Percentiles rank a stretch among this genome's conserved stretches.
Conservation (phyloP, 2,329 filamentous ascomycete genomes). For the Fusarium annulatum region DNA sequence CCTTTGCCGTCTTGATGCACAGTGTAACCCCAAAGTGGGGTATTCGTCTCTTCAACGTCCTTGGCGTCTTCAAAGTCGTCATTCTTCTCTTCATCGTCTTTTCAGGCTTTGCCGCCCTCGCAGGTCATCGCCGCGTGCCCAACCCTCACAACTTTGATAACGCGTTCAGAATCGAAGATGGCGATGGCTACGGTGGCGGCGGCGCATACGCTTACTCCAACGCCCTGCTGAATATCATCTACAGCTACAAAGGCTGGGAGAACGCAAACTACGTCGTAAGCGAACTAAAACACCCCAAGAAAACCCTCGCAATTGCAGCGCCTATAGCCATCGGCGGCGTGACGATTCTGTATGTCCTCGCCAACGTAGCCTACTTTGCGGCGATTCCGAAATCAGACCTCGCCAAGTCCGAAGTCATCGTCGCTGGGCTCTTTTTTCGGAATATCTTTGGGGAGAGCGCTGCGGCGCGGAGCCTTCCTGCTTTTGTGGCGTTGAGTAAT, state of each 20-base stretch:
- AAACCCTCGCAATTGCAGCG: conserved; percentile 65
- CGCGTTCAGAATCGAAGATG: conserved; percentile 60
- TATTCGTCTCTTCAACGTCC: conserved; percentile 67
- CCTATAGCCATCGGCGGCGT: conserved; percentile 68
- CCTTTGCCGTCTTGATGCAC: conserved; percentile 66
- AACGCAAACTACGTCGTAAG: conserved; percentile 71
- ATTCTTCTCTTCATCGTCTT: conserved; percentile 71
- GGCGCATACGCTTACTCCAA: conserved; percentile 66
- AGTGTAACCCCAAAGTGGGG: conserved; percentile 66
- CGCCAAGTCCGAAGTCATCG: conserved; percentile 67
- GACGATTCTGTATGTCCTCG: conserved; percentile 70
- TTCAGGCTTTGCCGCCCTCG: conserved; percentile 67
- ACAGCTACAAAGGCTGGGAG: conserved; percentile 73
- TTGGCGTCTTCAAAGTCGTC: conserved; percentile 70
- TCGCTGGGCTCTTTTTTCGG: conserved; percentile 70
- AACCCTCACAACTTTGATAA: conserved; percentile 68
- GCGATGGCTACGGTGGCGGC: conserved; percentile 59
- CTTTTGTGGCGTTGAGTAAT: conserved; percentile 70
- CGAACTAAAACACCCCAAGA: conserved; percentile 66
- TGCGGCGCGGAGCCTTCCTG: conserved; percentile 60
- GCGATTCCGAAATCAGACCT: conserved; percentile 69
- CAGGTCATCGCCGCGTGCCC: conserved; percentile 59
- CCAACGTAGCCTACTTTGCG: conserved; percentile 74
- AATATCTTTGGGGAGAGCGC: conserved; percentile 70
- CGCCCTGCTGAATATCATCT: conserved; percentile 67